phyloP scores from a whole-genome alignment of 83 land plant genomes.

The Diphasiastrum complanatum region DNA sequence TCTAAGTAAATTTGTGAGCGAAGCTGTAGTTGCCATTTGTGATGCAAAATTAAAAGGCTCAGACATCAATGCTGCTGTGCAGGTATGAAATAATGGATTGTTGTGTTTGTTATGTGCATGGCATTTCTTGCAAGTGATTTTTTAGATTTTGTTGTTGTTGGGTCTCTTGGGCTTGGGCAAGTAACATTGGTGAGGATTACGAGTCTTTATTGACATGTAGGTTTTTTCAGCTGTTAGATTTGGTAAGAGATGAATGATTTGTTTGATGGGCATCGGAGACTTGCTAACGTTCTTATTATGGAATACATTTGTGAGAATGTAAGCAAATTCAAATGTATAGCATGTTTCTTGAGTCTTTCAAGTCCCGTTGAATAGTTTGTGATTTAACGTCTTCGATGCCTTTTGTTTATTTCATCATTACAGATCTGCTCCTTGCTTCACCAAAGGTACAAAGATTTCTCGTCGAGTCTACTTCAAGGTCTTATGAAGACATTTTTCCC shows the following conservation, averaged over 20 bases:
- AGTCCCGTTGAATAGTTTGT: no score
- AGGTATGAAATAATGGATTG: conserved; percentile 38
- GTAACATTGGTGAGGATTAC: no score
- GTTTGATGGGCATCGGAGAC: no score
- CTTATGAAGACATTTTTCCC: conserved; percentile 75
- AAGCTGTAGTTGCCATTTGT: conserved; percentile 89
- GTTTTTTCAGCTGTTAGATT: no score
- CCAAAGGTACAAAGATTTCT: conserved; percentile 93
- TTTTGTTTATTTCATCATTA: not conserved
- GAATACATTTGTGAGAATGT: no score
- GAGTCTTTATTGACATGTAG: no score
- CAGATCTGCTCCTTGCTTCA: conserved; percentile 95
- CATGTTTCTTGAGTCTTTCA: no score
- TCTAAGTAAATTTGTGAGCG: conserved; percentile 95
- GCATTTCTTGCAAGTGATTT: not conserved
- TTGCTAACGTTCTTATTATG: no score
- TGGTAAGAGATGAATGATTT: no score
- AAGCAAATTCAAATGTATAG: no score
- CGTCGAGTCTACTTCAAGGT: conserved; percentile 70
- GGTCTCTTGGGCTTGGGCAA: no score
- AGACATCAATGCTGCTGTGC: conserved; percentile 95
- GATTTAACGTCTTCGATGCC: not conserved
- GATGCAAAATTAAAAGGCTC: conserved; percentile 84
- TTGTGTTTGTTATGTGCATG: not conserved
- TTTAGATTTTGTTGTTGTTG: no score